phyloP scores from a whole-genome alignment of 139 green algal species.

The Yamagishiella unicocca region DNA sequence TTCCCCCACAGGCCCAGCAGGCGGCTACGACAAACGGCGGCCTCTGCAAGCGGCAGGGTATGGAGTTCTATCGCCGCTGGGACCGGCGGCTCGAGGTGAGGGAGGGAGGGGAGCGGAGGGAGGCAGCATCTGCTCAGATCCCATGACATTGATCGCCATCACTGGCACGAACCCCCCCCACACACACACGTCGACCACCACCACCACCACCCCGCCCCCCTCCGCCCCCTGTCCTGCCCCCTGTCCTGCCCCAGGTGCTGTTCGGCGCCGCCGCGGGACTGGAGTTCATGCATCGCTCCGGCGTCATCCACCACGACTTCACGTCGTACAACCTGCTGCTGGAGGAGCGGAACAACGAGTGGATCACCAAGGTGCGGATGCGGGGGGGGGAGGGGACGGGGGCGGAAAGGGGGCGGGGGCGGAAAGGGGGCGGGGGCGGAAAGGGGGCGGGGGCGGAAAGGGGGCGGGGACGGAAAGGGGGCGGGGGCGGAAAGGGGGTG shows the following conservation, averaged over 20 bases:
- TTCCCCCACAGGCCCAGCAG: not conserved
- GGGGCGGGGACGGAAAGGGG: not conserved
- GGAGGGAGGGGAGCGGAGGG: not conserved
- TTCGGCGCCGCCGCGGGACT: slow-evolving; percentile 66
- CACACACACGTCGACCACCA: not conserved
- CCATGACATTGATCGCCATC: not conserved
- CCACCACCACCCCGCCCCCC: not conserved
- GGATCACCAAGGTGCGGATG: slow-evolving; percentile 60
- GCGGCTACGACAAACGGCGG: not conserved
- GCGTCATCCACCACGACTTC: slow-evolving; percentile 71
- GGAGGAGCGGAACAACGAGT: slow-evolving; percentile 49
- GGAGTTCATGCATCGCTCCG: slow-evolving; percentile 72
- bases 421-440: not conserved
- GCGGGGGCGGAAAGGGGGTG: not conserved
- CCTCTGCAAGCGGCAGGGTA: not conserved
- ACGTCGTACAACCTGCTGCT: slow-evolving; percentile 79
- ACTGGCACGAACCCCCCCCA: not conserved
- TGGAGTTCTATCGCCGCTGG: slow-evolving; percentile 1
- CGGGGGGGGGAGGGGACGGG: not conserved
- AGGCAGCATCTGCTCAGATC: not conserved
- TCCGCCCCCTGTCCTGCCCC: not conserved
- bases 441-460: not conserved
- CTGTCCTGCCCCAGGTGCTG: slow-evolving; percentile 40
- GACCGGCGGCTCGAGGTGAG: slow-evolving; percentile 33
- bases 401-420: not conserved